phyloP scores from a whole-genome alignment of 164 flowering plant species.

The Amborella trichopoda region DNA sequence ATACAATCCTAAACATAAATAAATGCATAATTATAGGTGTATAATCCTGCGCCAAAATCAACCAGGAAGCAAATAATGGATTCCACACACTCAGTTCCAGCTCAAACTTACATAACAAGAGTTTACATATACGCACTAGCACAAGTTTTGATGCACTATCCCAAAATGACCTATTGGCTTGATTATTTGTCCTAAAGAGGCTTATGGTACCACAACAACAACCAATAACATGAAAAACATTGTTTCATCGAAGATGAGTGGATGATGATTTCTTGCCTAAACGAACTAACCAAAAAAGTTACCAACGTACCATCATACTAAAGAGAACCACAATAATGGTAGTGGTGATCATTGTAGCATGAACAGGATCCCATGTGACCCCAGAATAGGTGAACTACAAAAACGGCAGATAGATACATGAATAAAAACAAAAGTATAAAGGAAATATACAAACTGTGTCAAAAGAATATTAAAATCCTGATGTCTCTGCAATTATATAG shows the following conservation, averaged over 20 bases:
- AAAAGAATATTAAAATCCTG: too few relatives aligned
- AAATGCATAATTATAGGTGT: too few relatives aligned
- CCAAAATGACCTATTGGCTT: neutral
- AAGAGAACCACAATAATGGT: conserved; percentile 72
- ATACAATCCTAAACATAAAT: too few relatives aligned
- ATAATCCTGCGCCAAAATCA: too few relatives aligned
- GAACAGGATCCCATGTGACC: conserved; percentile 38
- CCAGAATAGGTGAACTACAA: conserved; percentile 72
- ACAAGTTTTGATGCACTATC: neutral
- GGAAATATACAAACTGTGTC: neutral
- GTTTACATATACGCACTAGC: neutral
- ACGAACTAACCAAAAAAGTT: neutral
- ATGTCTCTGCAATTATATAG: too few relatives aligned
- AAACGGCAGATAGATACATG: neutral
- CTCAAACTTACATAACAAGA: neutral
- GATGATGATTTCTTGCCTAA: too few relatives aligned
- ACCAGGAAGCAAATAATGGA: too few relatives aligned
- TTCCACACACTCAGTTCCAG: too few relatives aligned
- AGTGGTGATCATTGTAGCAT: conserved; percentile 64
- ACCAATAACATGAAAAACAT: neutral
- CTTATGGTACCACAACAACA: neutral
- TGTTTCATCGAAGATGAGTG: too few relatives aligned
- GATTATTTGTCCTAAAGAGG: too few relatives aligned
- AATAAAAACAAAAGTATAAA: too few relatives aligned
- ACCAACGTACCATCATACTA: conserved; percentile 48